Conservation (phyloP, 257 asterid species). For the Mitragyna speciosa region DNA sequence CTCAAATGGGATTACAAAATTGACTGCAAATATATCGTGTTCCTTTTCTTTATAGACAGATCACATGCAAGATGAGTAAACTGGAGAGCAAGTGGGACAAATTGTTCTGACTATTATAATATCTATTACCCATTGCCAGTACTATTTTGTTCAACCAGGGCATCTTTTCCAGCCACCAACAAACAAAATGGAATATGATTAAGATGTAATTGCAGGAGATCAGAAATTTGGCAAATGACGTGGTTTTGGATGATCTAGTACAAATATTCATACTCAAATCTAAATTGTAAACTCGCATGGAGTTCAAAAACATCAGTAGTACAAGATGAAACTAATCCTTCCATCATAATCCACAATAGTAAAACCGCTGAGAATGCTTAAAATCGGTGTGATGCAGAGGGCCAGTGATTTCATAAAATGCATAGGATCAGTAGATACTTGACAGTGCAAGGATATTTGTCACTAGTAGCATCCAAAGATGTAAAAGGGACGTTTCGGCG, state of each 20-base stretch:
- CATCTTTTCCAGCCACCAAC: neutral
- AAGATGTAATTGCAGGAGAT: neutral
- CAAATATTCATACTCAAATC: no score
- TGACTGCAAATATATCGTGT: neutral
- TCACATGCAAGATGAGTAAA: slow-evolving; percentile 29
- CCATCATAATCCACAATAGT: no score
- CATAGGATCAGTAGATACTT: neutral
- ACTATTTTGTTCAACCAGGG: neutral
- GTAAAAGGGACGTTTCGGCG: neutral
- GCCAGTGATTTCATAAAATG: no score
- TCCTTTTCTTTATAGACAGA: slow-evolving; percentile 17
- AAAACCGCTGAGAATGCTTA: neutral
- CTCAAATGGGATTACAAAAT: neutral
- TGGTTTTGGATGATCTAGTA: neutral
- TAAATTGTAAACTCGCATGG: no score
- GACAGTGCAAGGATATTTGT: slow-evolving; percentile 5
- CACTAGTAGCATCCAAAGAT: neutral
- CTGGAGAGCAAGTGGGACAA: slow-evolving; percentile 24
- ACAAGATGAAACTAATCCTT: no score
- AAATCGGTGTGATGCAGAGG: neutral
- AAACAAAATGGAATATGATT: neutral
- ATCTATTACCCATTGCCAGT: neutral
- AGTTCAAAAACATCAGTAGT: no score
- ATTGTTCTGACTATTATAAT: neutral
- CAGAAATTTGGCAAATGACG: neutral